Conservation (phyloP, 805 yeast genomes). For the Sungouiozyma ichnusensis region DNA sequence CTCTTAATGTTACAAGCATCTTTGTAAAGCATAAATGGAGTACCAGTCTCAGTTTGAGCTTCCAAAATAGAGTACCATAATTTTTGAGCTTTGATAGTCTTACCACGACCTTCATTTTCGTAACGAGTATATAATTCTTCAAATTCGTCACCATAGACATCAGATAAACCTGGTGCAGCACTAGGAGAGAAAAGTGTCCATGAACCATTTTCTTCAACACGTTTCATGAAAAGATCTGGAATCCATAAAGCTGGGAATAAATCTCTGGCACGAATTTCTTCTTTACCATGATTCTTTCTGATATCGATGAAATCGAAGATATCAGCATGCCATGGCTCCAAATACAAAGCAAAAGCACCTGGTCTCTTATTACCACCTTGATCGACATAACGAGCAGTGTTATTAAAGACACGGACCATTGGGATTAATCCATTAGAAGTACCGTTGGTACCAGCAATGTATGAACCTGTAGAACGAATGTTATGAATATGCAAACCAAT, state of each 20-base stretch:
- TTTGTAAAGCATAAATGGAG: slow-evolving; percentile 88
- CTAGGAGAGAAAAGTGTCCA: slow-evolving; percentile 91
- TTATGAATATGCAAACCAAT: slow-evolving; percentile 84
- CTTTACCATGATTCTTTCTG: slow-evolving; percentile 90
- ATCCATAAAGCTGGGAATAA: slow-evolving; percentile 91
- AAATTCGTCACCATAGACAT: slow-evolving; percentile 78
- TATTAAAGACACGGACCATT: slow-evolving; percentile 91
- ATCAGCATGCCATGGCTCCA: slow-evolving; percentile 97
- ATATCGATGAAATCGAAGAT: slow-evolving; percentile 77
- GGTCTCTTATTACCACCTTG: slow-evolving; percentile 98
- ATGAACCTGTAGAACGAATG: slow-evolving; percentile 77
- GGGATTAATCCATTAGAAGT: slow-evolving; percentile 88
- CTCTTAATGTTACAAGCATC: slow-evolving; percentile 83
- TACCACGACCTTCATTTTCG: slow-evolving; percentile 59
- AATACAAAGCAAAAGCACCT: slow-evolving; percentile 88
- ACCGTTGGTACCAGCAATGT: slow-evolving; percentile 88
- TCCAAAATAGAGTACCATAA: slow-evolving; percentile 84
- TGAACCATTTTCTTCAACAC: slow-evolving; percentile 64
- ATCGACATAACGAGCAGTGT: slow-evolving; percentile 93
- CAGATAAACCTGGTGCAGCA: slow-evolving; percentile 77
- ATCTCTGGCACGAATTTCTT: slow-evolving; percentile 88
- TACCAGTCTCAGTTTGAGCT: slow-evolving; percentile 93
- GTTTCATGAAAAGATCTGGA: slow-evolving; percentile 86
- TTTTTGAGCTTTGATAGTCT: slow-evolving; percentile 73
- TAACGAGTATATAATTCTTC: slow-evolving; percentile 59